Evolutionary conservation across 208 protist species (phyloP), one percentile per base, ranked within the genome.

Genomic region (Trypanosoma scelopori): DNA sequence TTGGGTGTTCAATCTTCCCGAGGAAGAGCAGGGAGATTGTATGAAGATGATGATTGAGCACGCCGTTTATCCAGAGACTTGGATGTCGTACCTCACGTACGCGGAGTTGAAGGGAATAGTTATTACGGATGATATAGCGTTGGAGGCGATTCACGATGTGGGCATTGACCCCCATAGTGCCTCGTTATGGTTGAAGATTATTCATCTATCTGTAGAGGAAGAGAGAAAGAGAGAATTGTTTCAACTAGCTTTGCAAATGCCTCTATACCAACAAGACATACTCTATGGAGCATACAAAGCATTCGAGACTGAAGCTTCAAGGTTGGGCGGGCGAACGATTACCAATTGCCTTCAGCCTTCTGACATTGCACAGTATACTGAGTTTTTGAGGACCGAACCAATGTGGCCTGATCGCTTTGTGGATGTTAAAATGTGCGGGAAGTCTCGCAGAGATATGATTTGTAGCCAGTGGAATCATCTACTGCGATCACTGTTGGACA

Each of bases 51-150:
- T 95, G 39, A 85, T 95, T 20, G 78, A 85, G 12, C 69, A 81
- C 55, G 79, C 89, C 2, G 83, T 84, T 3, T 92, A 82, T 69
- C 84, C 74, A 49, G 89, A 95, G 51, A 79, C 89, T 6, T 95
- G 89, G 86, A 76, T 89, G 32, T 69, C 70, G 0, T 95, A 92
- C 63, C 91, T 95, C 69, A 68, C 60, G 4, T 92, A 83, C 55
- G 77, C 79, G 13, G 71, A 80, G 42, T 53, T 66, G 37, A 81
- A 79, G 28, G 58, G 72, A 55, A 66, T 87, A 27, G 20, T 68
- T 16, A 56, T 92, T 5, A 81, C 65, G 23, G 80, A 92, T 23
- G 75, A 91, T 3, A 77, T 91, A 16, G 72, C 77, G 0, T 55
- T 89, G 5, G 67, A 86, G 16, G 89, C 84, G 5, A 81, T 95